Base-by-base conservation (phyloP, 2,329 filamentous ascomycete genomes). In the Elsinoe necatrix region DNA sequence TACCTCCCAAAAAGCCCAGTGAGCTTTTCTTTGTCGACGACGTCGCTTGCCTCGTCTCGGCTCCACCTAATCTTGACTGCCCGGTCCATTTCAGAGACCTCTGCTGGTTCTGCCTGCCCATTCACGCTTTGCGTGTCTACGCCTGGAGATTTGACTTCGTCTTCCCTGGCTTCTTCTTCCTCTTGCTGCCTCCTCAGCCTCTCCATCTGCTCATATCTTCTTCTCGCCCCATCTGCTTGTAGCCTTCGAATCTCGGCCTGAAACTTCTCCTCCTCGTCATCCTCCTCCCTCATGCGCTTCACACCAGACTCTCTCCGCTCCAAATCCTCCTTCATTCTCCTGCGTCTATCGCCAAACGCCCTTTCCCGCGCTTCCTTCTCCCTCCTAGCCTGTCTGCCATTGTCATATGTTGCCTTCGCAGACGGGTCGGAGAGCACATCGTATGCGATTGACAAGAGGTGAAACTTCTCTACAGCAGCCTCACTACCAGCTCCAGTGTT, bases 241-340 rank as follows among this genome's bases (percentile, higher is more conserved):
- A 76, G 60, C 45, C 72, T 59, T 54, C 70, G 69, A 31, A 69
- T 72, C 69, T 79, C 72, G 45, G 79, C 79, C 59, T 81, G 74
- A 42, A 81, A 73, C 66, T 82, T 84, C 54, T 83, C 75, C 2
- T 84, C 83, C 27, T 75, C 75, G 31, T 67, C 71, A 54, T 66
- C 65, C 37, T 73, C 74, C 31, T 72, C 72, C 1, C 70, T 68
- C n/a, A 73, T 70, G 54, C 77, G 72, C 58, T 75, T 69, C 61
- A 75, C 72, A 4, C 66, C 63, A 27, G 80, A 75, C 70, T 95
- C 92, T 18, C 87, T 77, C 23, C 82, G 80, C 72, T 95, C 90
- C 52, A 97, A 74, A 66, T 96, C 90, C 66, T 95, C 89, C 62
- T 88, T 87, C 80, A 95, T 87, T 63, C 82, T 80, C 67, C 87